These are phyloP conservation scores for Agapanthus africanus DNA, from an alignment of 106 monocot genomes.

Conservation along the genomic window DNA sequence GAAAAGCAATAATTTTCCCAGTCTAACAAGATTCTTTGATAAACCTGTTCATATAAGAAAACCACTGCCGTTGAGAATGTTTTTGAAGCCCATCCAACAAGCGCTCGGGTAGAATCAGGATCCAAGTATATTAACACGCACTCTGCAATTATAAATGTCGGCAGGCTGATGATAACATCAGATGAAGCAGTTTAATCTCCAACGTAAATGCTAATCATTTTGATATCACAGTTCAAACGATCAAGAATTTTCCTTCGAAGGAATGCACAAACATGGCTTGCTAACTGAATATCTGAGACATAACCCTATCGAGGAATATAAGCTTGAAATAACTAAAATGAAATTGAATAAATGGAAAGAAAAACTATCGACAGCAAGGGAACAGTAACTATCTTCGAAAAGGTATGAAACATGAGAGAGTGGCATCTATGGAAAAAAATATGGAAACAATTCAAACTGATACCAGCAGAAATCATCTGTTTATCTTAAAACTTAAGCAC, in stretches of 20 bases:
- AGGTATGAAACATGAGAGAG: background rate
- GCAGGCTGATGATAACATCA: slow-evolving; percentile 81
- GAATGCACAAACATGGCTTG: background rate
- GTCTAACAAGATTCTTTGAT: slow-evolving; percentile 2
- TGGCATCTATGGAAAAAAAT: background rate
- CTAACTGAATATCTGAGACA: background rate
- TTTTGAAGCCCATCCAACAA: slow-evolving; percentile 79
- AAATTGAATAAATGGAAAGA: background rate
- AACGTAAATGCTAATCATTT: background rate
- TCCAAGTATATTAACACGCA: slow-evolving; percentile 97
- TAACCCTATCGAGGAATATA: background rate
- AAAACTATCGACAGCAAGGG: background rate
- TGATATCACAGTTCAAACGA: background rate
- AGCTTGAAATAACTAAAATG: background rate
- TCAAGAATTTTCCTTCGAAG: background rate
- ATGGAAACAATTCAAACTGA: background rate
- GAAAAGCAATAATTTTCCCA: background rate
- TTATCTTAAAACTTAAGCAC: background rate
- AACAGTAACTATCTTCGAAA: background rate
- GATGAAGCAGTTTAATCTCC: slow-evolving; percentile 20
- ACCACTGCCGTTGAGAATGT: slow-evolving; percentile 78
- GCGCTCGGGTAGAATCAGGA: slow-evolving; percentile 52
- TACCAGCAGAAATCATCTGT: background rate
- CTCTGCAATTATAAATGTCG: slow-evolving; percentile 99
- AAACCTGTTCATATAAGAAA: slow-evolving; percentile 94